Evolutionary conservation across 148 eudicot genomes (phyloP).

Genomic region (Selenicereus undatus): DNA sequence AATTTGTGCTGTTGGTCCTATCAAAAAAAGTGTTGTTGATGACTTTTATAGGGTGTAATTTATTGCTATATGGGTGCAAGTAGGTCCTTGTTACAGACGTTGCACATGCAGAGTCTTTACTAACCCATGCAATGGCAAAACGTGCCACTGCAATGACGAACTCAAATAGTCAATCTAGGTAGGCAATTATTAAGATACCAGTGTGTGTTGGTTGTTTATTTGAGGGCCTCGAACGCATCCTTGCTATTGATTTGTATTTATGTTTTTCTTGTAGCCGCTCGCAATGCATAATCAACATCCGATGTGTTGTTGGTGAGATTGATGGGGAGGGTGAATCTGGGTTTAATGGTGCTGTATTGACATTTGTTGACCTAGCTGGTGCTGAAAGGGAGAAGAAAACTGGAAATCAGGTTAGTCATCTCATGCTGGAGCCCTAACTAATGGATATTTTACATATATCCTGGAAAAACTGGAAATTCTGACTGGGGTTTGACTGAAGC

Average conservation of each 20-base stretch:
- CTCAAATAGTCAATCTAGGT: constrained; percentile 88
- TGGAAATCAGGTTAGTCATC: constrained; percentile 65
- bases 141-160: constrained; percentile 82
- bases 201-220: background rate
- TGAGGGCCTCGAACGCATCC: background rate
- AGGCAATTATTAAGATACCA: constrained; percentile 8
- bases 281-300: constrained; percentile 86
- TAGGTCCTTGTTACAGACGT: constrained; percentile 54
- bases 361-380: constrained; percentile 96
- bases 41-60: background rate
- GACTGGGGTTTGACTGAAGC: background rate
- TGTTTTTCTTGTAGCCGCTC: constrained; percentile 59
- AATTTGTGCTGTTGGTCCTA: background rate
- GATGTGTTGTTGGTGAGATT: constrained; percentile 33
- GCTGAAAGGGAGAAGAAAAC: constrained; percentile 94
- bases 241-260: constrained; percentile 9
- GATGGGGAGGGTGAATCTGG: constrained; percentile 32
- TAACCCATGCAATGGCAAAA: constrained; percentile 60
- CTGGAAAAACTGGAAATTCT: background rate
- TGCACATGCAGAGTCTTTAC: constrained; percentile 66
- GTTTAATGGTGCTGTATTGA: constrained; percentile 42
- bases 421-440: background rate
- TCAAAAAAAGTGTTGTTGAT: background rate
- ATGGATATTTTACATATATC: background rate
- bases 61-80: background rate